phyloP scores from a whole-genome alignment of 2,329 filamentous ascomycete genomes.

The Aspergillus caelatus region DNA sequence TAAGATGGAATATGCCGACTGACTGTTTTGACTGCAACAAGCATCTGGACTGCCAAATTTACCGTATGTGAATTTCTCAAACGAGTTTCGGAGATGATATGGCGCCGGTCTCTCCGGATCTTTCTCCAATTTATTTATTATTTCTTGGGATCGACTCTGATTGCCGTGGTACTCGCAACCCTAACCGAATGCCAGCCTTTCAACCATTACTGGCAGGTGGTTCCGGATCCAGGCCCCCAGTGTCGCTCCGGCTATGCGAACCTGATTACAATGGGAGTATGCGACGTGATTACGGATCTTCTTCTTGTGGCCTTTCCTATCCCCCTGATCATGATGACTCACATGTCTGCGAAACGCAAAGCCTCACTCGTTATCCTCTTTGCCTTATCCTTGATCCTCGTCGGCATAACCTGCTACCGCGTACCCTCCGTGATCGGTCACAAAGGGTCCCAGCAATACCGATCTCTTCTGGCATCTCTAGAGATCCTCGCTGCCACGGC shows the following conservation, averaged over 20 bases:
- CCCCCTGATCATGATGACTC: conserved; percentile 78
- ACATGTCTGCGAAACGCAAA: conserved; percentile 77
- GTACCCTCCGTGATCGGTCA: conserved; percentile 74
- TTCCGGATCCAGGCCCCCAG: conserved; percentile 80
- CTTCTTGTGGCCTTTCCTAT: conserved; percentile 87
- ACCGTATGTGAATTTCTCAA: conserved; percentile 91
- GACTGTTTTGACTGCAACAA: conserved; percentile 38
- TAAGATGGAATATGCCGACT: conserved; percentile 16
- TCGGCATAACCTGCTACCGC: conserved; percentile 77
- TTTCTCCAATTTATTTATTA: conserved; percentile 72
- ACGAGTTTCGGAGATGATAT: conserved; percentile 79
- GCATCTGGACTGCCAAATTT: conserved; percentile 89
- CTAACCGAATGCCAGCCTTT: conserved; percentile 82
- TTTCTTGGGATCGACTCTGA: conserved; percentile 76
- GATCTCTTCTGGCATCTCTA: conserved; percentile 84
- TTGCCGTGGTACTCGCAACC: conserved; percentile 78
- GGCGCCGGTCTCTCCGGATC: conserved; percentile 74
- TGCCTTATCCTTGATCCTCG: conserved; percentile 77
- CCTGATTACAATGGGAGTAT: conserved; percentile 84
- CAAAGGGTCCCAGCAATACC: conserved; percentile 77
- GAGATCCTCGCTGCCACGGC: conserved; percentile 88
- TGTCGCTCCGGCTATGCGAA: conserved; percentile 88
- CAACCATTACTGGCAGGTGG: conserved; percentile 74
- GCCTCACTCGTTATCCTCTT: conserved; percentile 79
- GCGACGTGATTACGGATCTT: conserved; percentile 86